Base-by-base conservation (phyloP, 164 flowering plant genomes). In the Stephania cephalantha region DNA sequence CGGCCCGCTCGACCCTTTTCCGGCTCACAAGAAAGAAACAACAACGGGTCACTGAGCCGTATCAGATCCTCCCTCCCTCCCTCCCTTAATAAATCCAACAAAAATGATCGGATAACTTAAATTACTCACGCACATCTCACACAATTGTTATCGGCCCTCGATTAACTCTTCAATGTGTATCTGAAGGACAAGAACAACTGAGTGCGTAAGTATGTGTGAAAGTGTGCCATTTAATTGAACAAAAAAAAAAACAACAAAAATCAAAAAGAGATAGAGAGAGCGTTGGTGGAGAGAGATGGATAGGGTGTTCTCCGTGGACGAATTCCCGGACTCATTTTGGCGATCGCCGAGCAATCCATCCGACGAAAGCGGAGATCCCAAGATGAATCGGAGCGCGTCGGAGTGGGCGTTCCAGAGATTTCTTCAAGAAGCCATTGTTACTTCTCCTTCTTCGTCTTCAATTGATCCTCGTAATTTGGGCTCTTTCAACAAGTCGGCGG, bases 331-430 rank as follows among this genome's bases (percentile, higher is more conserved):
- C 74, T 86, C 86, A n/a, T 85, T 82, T 67, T 90, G 93, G 94
- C 74, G 86, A 3, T 58, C 65, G n/a, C 65, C 65, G 17, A 20
- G 65, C 1, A 50, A 48, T 17, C 17, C 13, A 69, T 25, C 30
- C 11, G 15, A 6, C 29, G 50, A 35, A 2, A 1, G 17, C 50
- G 61, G 1, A 30, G 78, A 76, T 50, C 42, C 46, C n/a, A 78
- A 9, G 69, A 89, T 96, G 95, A 90, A 89, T 74, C 85, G 97
- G 25, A 94, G 93, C 83, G 79, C 86, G 5, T 96, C 99, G 3
- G 98, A 96, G 70, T 96, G 97, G 98, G 89, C 94, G 0, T 92
- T 96, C 53, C 92, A 96, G 82, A 82, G 86, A 9, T 91, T 90
- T 66, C 84, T 94, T 7, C 90, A 87, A 71, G 93, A 90, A 72